Evolutionary conservation across 495 filamentous ascomycete species (phyloP), one percentile per base, ranked within the genome.

Genomic region (Daldinia vernicosa): DNA sequence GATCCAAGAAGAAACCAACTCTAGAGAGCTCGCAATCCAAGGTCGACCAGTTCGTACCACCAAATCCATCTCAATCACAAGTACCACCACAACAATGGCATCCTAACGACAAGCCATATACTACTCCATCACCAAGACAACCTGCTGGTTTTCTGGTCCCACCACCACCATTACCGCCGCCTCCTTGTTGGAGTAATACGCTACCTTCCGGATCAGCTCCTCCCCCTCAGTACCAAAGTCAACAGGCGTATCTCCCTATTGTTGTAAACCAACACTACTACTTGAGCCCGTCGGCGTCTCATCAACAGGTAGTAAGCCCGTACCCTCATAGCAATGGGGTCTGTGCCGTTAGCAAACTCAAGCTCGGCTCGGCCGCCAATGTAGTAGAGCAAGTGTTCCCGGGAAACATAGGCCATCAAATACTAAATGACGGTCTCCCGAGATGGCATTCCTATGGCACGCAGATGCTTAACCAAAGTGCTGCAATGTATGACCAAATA

Each of bases 401-500:
- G 27, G 72, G 54, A 37, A 74, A 77, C 57, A 61, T 68, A 8
- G 65, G 79, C 17, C 71, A 76, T 6, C 72, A 73, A 40, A 63
- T 80, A 26, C 50, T 82, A 33, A 79, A 81, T 56, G 76, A 80
- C 62, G 75, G 76, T 6, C 67, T 83, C 15, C 70, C 80, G 1
- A 64, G 69, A 35, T 82, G 75, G 75, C 75, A 80, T 59, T 66
- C 70, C 6, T 77, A 78, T 45, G 77, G 78, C 28, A 80, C 76
- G 0, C 81, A 84, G 60, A 74, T 84, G 2, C 63, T 84, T 51
- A 80, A 79, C 57, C 81, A 85, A 64, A 74, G 74, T 17, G 84
- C 84, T 19, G 84, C 83, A 6, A 76, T 90, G 53, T 85, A 79
- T 64, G 85, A 90, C 60, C 79, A 85, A 62, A 84, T 92, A 67